Evolutionary conservation across 768 basidiomycete genomes (phyloP), one percentile per base, ranked within the genome.

Genomic region (Saitozyma podzolica): DNA sequence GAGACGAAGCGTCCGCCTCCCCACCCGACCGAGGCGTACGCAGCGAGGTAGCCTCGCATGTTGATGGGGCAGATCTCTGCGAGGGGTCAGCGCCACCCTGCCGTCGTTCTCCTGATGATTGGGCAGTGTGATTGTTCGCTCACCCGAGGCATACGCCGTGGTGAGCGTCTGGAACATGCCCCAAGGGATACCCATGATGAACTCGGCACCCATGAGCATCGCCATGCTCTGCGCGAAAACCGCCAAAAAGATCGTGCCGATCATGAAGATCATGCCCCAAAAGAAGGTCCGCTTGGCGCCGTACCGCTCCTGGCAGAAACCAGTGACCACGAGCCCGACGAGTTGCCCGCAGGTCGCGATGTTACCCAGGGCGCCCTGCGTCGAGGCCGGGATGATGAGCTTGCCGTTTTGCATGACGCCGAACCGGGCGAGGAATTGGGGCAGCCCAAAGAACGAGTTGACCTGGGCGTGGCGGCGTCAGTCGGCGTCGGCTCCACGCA

Each of bases 101-200:
- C 29, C 29, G 29, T 29, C 29, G 29, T 29, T 29, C 5, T 29
- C 65, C 48, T 73, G 69, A 20, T 60, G 62, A 8, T 68, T 63
- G 7, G 68, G 60, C 10, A 73, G 54, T 4, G 71, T 73, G 42
- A 66, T 56, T 51, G 63, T 58, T 20, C 29, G 29, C 29, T 29
- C 29, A 16, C 29, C 29, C 29, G 69, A 57, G 14, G 77, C 78
- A 51, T 77, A 79, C 3, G 76, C 68, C 3, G 65, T 67, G 1
- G 75, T 42, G 40, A 56, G 19, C 9, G 55, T 48, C 17, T 40
- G 64, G 58, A 65, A 65, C 50, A 62, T 56, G 64, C 74, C 74
- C 74, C 74, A 78, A n/a, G 74, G 76, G 29, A 78, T 66, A 58
- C 77, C 77, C 45, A 69, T 74, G 39, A 80, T 58, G 37, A 67